A percentile compares a stretch with the other conserved stretches of the same genome.
Conservation (phyloP, 805 yeast genomes). For the Metschnikowia continentalis region DNA sequence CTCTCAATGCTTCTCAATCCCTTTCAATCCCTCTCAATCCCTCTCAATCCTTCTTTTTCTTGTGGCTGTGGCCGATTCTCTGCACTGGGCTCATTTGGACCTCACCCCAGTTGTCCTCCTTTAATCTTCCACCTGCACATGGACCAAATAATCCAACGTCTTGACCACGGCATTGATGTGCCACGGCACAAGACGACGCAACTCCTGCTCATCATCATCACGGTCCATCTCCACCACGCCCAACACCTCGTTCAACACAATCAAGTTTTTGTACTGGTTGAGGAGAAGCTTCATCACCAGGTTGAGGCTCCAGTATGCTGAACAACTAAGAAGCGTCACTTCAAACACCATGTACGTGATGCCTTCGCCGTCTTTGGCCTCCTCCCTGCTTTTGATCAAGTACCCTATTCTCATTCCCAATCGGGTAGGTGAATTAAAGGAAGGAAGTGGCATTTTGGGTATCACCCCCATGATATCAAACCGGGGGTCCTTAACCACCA, state of each 20-base stretch:
- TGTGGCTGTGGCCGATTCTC: too few species aligned
- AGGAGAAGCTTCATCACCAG: slow-evolving; percentile 53
- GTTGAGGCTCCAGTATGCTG: slow-evolving; percentile 56
- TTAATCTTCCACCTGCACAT: slow-evolving; percentile 42
- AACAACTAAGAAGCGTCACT: slow-evolving; percentile 68
- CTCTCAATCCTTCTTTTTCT: not conserved
- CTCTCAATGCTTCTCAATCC: not conserved
- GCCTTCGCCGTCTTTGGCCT: not conserved
- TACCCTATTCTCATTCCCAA: slow-evolving; percentile 71
- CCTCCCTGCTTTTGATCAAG: slow-evolving; percentile 41
- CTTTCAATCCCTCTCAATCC: too few species aligned
- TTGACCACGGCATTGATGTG: slow-evolving; percentile 67
- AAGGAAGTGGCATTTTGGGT: slow-evolving; percentile 57
- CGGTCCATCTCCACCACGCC: slow-evolving; percentile 19
- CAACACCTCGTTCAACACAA: slow-evolving; percentile 39
- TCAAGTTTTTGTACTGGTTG: slow-evolving; percentile 57
- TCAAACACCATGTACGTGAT: slow-evolving; percentile 44
- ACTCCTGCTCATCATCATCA: slow-evolving; percentile 3
- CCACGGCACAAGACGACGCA: slow-evolving; percentile 56
- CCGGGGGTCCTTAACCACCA: slow-evolving; percentile 43
- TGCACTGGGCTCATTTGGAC: too few species aligned
- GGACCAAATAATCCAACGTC: slow-evolving; percentile 54
- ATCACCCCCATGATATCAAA: slow-evolving; percentile 55
- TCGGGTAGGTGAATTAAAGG: slow-evolving; percentile 66
- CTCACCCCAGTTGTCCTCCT: not conserved